These are phyloP conservation scores for Stephanodiscus triporus DNA, from an alignment of 108 stramenopile species.

Conservation along the genomic window DNA sequence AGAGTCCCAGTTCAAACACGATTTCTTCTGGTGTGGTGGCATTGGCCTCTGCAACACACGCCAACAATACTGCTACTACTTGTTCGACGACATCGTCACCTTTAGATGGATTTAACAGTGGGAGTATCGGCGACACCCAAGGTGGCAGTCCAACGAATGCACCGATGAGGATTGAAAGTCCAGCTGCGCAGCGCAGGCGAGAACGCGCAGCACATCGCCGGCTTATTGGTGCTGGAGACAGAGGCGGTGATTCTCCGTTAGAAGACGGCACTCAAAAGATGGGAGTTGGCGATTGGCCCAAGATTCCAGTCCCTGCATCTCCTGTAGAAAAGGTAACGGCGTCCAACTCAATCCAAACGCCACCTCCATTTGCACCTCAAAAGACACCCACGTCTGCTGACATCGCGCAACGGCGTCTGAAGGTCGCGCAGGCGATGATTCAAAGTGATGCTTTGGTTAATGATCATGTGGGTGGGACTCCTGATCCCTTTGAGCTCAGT, in stretches of 20 bases:
- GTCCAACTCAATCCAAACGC: neutral
- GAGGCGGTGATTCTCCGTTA: neutral
- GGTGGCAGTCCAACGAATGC: neutral
- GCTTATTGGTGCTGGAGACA: neutral
- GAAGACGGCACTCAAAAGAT: neutral
- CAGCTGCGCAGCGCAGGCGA: slow-evolving; percentile 25
- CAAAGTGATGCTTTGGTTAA: neutral
- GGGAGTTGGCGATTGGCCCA: neutral
- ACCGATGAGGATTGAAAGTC: slow-evolving; percentile 10
- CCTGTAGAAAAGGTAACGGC: neutral
- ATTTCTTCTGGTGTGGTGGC: neutral
- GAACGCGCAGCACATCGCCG: slow-evolving; percentile 21
- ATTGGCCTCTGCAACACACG: neutral
- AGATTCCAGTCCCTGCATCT: neutral
- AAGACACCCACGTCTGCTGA: neutral
- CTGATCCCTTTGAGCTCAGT: neutral
- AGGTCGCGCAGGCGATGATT: neutral
- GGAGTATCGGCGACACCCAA: neutral
- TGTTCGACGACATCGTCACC: neutral
- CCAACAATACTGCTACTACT: neutral
- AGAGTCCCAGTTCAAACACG: neutral
- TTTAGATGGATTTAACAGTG: neutral
- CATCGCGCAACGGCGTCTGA: neutral
- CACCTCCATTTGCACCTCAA: neutral
- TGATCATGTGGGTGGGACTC: neutral